phyloP scores from a whole-genome alignment of 140 eudicot species.

The Flaveria floridana region DNA sequence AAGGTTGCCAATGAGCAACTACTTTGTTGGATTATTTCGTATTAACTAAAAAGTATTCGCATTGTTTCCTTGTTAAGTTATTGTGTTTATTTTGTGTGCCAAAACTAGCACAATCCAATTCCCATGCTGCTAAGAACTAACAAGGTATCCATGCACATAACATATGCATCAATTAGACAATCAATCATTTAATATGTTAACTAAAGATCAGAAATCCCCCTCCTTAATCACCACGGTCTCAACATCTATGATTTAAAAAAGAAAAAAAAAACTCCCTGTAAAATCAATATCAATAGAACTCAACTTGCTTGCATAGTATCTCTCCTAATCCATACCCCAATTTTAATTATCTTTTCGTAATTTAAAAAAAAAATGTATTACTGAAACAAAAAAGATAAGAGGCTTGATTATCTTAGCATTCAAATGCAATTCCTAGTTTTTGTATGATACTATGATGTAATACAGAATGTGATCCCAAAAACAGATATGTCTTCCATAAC shows the following conservation, averaged over 20 bases:
- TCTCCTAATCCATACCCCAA: constrained; percentile 8
- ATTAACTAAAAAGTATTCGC: not conserved
- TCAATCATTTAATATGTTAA: not conserved
- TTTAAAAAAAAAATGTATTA: not conserved
- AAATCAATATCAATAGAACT: constrained; percentile 18
- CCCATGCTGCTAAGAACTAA: constrained; percentile 25
- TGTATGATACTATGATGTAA: not conserved
- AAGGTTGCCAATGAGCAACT: constrained; percentile 6
- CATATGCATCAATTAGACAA: constrained; percentile 16
- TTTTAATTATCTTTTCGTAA: constrained; percentile 13
- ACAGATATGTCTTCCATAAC: not conserved
- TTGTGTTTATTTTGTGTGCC: constrained; percentile 16
- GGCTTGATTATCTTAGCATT: constrained; percentile 7
- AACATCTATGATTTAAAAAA: constrained; percentile 9
- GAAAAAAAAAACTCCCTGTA: not conserved
- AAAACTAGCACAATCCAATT: constrained; percentile 18
- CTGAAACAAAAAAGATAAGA: constrained; percentile 9
- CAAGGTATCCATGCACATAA: constrained; percentile 26
- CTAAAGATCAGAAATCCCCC: constrained; percentile 23
- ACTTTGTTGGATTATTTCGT: constrained; percentile 13
- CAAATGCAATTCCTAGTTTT: constrained; percentile 15
- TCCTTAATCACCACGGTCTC: constrained; percentile 18
- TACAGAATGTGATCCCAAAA: constrained; percentile 12
- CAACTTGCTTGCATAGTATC: constrained; percentile 17
- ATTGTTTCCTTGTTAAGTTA: constrained; percentile 15